Conservation (phyloP, 2,329 filamentous ascomycete genomes). For the Pseudogymnoascus sp. region DNA sequence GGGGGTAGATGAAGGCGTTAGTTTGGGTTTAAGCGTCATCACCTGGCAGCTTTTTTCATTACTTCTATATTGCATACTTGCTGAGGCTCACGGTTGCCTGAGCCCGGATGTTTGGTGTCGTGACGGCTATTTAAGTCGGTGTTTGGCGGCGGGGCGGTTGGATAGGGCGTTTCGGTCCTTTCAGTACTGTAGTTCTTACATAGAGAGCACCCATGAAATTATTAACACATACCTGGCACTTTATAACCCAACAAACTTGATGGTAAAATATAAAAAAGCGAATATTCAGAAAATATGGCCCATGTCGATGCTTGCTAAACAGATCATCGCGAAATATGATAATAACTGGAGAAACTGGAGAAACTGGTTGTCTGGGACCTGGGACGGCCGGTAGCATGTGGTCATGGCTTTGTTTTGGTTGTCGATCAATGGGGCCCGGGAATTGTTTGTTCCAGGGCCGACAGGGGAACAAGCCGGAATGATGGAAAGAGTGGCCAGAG, state of each 20-base stretch:
- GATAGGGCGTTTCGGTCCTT: neutral
- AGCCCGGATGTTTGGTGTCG: neutral
- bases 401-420: slow-evolving; percentile 1
- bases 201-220: neutral
- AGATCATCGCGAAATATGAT: neutral
- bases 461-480: slow-evolving; percentile 8
- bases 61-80: slow-evolving; percentile 4
- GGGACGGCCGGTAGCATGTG: neutral
- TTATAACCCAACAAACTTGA: neutral
- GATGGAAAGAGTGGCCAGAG: slow-evolving; percentile 6
- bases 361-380: neutral
- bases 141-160: neutral
- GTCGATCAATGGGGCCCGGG: neutral
- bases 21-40: slow-evolving; percentile 3
- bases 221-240: neutral
- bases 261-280: neutral
- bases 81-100: neutral
- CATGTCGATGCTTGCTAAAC: neutral
- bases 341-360: neutral
- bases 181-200: neutral
- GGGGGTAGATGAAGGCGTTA: neutral
- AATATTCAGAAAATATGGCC: neutral
- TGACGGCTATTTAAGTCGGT: neutral
- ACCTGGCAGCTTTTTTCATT: slow-evolving; percentile 9
- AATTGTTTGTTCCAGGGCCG: slow-evolving; percentile 5